phyloP scores from a whole-genome alignment of 331 rosid genomes.

The Malus hybrid region DNA sequence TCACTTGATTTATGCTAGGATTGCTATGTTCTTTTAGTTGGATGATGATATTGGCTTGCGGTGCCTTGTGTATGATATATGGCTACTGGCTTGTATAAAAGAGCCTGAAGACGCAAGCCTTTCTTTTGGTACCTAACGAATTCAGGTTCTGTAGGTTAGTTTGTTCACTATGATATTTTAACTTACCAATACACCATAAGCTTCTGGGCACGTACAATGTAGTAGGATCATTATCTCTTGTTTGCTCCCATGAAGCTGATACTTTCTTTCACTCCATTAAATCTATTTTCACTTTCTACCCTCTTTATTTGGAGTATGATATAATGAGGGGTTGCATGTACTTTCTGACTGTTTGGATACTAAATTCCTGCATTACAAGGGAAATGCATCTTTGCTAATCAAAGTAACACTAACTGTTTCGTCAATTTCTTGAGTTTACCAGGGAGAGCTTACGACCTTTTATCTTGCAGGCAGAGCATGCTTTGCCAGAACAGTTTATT shows the following conservation, averaged over 20 bases:
- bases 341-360: not conserved
- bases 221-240: not conserved
- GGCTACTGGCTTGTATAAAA: not conserved
- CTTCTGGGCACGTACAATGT: not conserved
- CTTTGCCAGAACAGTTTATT: conserved; percentile 81
- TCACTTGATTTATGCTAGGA: not conserved
- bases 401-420: conserved; percentile 2
- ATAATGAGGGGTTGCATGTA: not conserved
- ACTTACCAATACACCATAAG: not conserved
- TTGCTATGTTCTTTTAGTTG: not conserved
- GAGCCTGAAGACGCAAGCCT: not conserved
- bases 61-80: not conserved
- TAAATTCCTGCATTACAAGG: not conserved
- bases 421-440: not conserved
- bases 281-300: not conserved
- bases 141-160: not conserved
- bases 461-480: conserved; percentile 70
- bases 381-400: not conserved
- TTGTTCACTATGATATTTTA: not conserved
- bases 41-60: not conserved
- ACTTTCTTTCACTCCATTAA: not conserved
- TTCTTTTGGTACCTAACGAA: not conserved
- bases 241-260: not conserved
- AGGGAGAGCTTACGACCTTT: not conserved
- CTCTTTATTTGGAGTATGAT: not conserved